These are phyloP conservation scores for Aureobasidium vineae DNA, from an alignment of 2,329 filamentous ascomycete genomes.

Conservation along the genomic window DNA sequence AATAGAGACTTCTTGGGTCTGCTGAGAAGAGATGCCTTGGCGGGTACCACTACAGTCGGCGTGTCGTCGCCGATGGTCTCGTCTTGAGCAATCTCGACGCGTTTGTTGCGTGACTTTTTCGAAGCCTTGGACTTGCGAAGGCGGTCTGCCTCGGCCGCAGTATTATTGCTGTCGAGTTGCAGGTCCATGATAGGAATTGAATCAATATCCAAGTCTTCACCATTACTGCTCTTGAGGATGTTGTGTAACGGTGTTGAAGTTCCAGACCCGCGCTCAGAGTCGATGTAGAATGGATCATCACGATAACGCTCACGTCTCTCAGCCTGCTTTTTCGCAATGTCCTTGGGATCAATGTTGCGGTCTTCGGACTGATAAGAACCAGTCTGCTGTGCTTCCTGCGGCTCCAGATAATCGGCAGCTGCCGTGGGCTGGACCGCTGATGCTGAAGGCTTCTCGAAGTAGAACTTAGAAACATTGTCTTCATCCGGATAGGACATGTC, in stretches of 20 bases:
- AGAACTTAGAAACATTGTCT: constrained; percentile 49
- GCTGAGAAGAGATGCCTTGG: constrained; percentile 37
- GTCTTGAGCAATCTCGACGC: constrained; percentile 49
- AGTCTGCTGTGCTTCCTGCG: constrained; percentile 37
- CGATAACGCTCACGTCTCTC: constrained; percentile 79
- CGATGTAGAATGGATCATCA: constrained; percentile 96
- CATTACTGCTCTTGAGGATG: constrained; percentile 66
- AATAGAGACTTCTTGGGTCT: constrained; percentile 65
- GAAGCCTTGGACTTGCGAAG: constrained; percentile 19
- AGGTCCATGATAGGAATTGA: constrained; percentile 95
- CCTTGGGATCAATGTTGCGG: constrained; percentile 65
- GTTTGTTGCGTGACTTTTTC: constrained; percentile 35
- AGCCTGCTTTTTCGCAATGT: constrained; percentile 68
- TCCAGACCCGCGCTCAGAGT: constrained; percentile 50
- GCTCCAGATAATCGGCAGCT: constrained; percentile 47
- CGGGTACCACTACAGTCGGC: constrained; percentile 1
- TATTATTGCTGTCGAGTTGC: constrained; percentile 58
- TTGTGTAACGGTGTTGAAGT: constrained; percentile 75
- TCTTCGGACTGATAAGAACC: constrained; percentile 47
- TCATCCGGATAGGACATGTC: constrained; percentile 43
- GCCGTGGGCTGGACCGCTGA: constrained; percentile 34
- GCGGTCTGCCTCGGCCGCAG: constrained; percentile 23
- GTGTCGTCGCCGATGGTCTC: constrained; percentile 47
- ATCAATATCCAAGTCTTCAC: constrained; percentile 82
- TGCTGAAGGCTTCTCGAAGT: constrained; percentile 44